These are phyloP conservation scores for Epichloe sibirici DNA, from an alignment of 2,329 filamentous ascomycete species.

Conservation along the genomic window DNA sequence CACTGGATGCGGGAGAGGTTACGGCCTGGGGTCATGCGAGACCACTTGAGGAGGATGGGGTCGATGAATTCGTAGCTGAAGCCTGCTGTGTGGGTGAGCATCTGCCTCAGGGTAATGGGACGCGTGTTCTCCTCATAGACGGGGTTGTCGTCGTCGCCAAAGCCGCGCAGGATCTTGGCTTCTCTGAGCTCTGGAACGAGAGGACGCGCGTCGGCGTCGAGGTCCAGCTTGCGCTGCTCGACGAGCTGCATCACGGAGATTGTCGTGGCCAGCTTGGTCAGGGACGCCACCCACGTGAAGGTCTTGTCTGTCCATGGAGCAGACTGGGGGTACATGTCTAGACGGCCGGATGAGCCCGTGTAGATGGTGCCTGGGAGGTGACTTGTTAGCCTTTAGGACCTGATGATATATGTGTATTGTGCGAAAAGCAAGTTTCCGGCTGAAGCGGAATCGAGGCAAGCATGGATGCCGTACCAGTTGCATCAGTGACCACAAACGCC, in stretches of 20 bases:
- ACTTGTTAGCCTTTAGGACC: no score
- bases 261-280: conserved; percentile 30
- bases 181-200: conserved; percentile 22
- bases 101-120: conserved; percentile 28
- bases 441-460: not conserved
- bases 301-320: conserved; percentile 19
- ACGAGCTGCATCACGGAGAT: conserved; percentile 28
- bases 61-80: conserved; percentile 30
- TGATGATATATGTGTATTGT: not conserved
- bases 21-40: conserved; percentile 19
- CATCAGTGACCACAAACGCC: conserved; percentile 22
- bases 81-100: conserved; percentile 39
- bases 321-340: conserved; percentile 17
- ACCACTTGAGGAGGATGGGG: conserved; percentile 28
- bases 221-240: conserved; percentile 19
- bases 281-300: conserved; percentile 27
- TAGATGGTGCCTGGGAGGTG: conserved; percentile 20
- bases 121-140: conserved; percentile 23
- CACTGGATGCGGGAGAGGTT: conserved; percentile 19
- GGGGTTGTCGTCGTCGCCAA: conserved; percentile 22
- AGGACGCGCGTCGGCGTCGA: conserved; percentile 25
- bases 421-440: no score
- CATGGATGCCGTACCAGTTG: conserved; percentile 15
- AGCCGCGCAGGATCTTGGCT: conserved; percentile 25
- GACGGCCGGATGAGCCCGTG: conserved; percentile 24